Conservation (phyloP, 352 stramenopile genomes). For the Pythium aristosporum region DNA sequence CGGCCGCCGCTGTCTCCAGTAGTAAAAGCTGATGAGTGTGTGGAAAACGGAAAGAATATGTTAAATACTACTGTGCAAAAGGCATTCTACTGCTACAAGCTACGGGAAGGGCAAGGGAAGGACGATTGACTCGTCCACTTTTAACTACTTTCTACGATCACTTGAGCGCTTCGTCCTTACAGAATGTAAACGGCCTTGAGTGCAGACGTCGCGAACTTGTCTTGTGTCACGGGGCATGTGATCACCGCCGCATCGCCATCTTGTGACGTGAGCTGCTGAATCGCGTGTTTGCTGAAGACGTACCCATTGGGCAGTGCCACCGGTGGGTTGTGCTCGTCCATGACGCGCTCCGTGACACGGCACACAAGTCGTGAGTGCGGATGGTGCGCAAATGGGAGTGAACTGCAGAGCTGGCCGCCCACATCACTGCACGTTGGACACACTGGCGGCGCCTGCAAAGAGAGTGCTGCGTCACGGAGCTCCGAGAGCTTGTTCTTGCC, state of each 20-base stretch:
- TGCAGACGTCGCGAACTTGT: conserved; percentile 56
- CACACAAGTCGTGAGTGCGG: conserved; percentile 84
- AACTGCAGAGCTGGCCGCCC: conserved; percentile 52
- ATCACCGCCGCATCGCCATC: conserved; percentile 39
- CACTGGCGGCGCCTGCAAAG: conserved; percentile 35
- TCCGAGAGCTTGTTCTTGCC: conserved; percentile 31
- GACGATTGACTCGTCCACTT: neutral
- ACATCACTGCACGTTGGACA: conserved; percentile 79
- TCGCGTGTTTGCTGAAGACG: conserved; percentile 79
- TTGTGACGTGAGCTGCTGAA: conserved; percentile 50
- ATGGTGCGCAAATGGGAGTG: conserved; percentile 75
- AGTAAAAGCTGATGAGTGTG: neutral
- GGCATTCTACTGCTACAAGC: conserved; percentile 18
- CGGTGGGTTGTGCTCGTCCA: conserved; percentile 86
- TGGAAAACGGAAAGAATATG: conserved; percentile 1
- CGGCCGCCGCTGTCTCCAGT: conserved; percentile 1
- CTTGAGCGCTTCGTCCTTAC: conserved; percentile 25
- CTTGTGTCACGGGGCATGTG: conserved; percentile 72
- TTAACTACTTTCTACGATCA: neutral
- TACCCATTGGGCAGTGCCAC: conserved; percentile 79
- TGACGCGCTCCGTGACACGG: conserved; percentile 72
- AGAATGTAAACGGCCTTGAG: conserved; percentile 81
- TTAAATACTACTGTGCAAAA: conserved; percentile 25
- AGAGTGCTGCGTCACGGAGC: conserved; percentile 12
- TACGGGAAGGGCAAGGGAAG: neutral